Evolutionary conservation across 106 monocot genomes (phyloP), one percentile per base, ranked within the genome.

Genomic region (Acanthochlamys bracteata): DNA sequence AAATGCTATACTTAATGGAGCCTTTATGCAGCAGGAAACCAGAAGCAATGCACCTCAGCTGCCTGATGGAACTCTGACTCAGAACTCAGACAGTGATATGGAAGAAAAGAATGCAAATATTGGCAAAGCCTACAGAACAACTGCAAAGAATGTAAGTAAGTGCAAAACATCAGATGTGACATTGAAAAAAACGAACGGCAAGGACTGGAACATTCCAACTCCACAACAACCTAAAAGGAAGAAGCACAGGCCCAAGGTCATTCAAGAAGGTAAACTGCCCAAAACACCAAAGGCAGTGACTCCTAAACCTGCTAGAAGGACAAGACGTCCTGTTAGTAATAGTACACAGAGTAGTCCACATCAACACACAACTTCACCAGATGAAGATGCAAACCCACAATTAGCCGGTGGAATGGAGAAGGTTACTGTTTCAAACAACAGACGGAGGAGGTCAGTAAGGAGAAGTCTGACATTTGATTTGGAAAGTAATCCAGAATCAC

Each of bases 161-260:
- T n/a, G n/a, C n/a, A n/a, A n/a, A n/a, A n/a, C n/a, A n/a, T n/a
- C n/a, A n/a, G n/a, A n/a, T n/a, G n/a, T n/a, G n/a, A n/a, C n/a
- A n/a, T n/a, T n/a, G n/a, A n/a, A n/a, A n/a, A n/a, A n/a, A n/a
- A n/a, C n/a, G n/a, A n/a, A 65, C 53, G 61, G n/a, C 7, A 47
- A 57, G 27, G 74, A 72, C 42, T 54, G 67, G 59, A 71, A 67
- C 25, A 76, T 62, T 39, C 76, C 77, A 22, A 76, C 67, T 0
- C 53, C 23, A 23, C 72, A 67, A 42, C 82, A 75, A 69, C 46
- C 69, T 0, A 74, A 58, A 53, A 82, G 71, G 69, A 88, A 73
- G 63, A 93, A 75, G 59, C 77, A 82, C 51, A 77, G 76, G 42
- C 88, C 92, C 0, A 93, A 88, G 79, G 88, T 93, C 26, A 57